Evolutionary conservation across 306 rosid genomes (phyloP).

Genomic region (Prunus padus): DNA sequence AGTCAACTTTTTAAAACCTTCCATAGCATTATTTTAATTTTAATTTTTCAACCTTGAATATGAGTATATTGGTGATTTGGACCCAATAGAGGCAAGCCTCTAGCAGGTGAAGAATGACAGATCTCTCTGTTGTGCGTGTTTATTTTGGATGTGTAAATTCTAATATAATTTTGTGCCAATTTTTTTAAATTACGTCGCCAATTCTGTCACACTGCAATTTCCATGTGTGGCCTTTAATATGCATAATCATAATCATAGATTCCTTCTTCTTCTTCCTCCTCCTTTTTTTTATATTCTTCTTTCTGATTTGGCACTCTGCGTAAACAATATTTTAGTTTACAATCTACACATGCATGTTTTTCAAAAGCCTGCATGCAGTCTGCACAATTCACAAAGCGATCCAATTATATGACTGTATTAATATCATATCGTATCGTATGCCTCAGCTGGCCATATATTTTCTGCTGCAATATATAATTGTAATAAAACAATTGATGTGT

Average conservation of each 20-base stretch:
- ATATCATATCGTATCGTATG: not conserved
- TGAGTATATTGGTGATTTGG: not conserved
- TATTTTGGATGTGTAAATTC: not conserved
- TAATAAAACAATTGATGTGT: not conserved
- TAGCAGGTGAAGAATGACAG: not conserved
- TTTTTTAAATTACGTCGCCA: not conserved
- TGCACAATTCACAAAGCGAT: constrained; percentile 11
- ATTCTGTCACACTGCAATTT: not conserved
- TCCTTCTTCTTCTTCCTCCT: not conserved
- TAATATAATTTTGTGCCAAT: not conserved
- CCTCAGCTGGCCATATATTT: not conserved
- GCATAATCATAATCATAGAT: not conserved
- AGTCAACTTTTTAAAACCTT: too few species aligned
- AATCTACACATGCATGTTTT: constrained; percentile 8
- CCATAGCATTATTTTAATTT: too few species aligned
- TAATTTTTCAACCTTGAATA: too few species aligned
- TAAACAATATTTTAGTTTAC: not conserved
- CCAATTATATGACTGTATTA: not conserved
- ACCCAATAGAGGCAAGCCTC: not conserved
- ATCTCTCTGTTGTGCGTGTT: not conserved
- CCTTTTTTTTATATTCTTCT: too few species aligned
- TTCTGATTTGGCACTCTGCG: not conserved
- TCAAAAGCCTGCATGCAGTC: not conserved
- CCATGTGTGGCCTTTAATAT: not conserved
- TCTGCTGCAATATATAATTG: not conserved